Evolutionary conservation across 805 yeast species (phyloP), one percentile per base, ranked within the genome.

Genomic region (Lipomyces yamanashiensis): DNA sequence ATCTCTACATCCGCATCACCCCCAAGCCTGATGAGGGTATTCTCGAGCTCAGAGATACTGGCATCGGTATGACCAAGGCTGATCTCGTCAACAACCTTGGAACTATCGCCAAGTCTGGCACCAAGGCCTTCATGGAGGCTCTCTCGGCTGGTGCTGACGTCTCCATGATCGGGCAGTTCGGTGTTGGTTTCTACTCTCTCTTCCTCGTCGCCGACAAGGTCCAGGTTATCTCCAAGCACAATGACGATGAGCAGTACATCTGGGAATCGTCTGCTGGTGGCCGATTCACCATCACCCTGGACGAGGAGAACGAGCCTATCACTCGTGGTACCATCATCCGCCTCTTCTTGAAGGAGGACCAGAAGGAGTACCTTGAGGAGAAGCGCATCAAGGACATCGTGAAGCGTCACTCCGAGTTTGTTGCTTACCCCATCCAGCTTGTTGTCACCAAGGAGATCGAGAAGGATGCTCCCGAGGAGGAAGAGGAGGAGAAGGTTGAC

Each of bases 191-290:
- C 93, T 95, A 95, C 88, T 95, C 99, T 61, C 85, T 93, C 72
- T 95, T 95, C 90, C 86, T 95, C 84, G 99, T 95, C 78, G 98
- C 99, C 74, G 99, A 95, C 84, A 90, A 86, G 74, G 99, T 95
- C 70, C 97, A 95, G 84, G 99, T 95, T 74, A 90, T 95, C 78
- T 90, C 99, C 67, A 95, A 95, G 85, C 88, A 92, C 86, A 95
- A 95, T 78, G 99, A 95, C 76, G 99, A 95, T 79, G 98, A 95
- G 80, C 99, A 95, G 84, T 95, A 95, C 87, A 83, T 95, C 75
- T 95, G 99, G 99, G 99, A 95, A 84, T 95, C 99, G 57, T 92
- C 95, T 75, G 99, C 99, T 71, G 99, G 99, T 80, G 99, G 99
- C 79, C 93, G 95, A 83, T 95, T 95, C 85, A 91, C 97, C 74